These are phyloP conservation scores for Pneumocystis carinii DNA, from an alignment of 1,139 yeast species.

Conservation along the genomic window DNA sequence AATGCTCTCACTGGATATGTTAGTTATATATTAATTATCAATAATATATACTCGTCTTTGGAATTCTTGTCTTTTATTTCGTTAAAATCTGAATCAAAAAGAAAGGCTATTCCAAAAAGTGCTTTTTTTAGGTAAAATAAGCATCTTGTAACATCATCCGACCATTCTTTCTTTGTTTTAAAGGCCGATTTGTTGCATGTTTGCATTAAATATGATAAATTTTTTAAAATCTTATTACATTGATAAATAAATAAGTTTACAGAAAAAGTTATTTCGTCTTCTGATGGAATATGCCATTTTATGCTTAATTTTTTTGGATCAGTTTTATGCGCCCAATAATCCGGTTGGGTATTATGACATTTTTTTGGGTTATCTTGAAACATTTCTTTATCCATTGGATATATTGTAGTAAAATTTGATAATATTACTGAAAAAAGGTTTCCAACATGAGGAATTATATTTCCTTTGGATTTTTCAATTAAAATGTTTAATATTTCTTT, in stretches of 20 bases:
- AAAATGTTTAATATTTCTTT: slow-evolving; percentile 37
- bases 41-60: background rate
- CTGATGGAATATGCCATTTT: slow-evolving; percentile 61
- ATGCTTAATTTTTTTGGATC: slow-evolving; percentile 36
- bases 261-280: slow-evolving; percentile 42
- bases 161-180: slow-evolving; percentile 8
- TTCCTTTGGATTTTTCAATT: slow-evolving; percentile 54
- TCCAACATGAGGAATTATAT: slow-evolving; percentile 32
- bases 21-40: slow-evolving; percentile 23
- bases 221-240: slow-evolving; percentile 10
- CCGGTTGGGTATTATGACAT: slow-evolving; percentile 5
- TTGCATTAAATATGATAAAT: slow-evolving; percentile 9
- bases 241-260: slow-evolving; percentile 34
- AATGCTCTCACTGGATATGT: slow-evolving; percentile 15
- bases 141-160: slow-evolving; percentile 7
- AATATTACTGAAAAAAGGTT: slow-evolving; percentile 46
- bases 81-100: slow-evolving; percentile 8
- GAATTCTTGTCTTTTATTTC: background rate
- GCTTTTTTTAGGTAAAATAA: slow-evolving; percentile 7
- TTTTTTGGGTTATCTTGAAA: slow-evolving; percentile 10
- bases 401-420: slow-evolving; percentile 42
- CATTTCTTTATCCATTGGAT: slow-evolving; percentile 13
- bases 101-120: slow-evolving; percentile 15
- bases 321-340: slow-evolving; percentile 18
- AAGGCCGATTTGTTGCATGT: background rate